These are phyloP conservation scores for Phoma sp. DNA, from an alignment of 2,329 filamentous ascomycete genomes.

Conservation along the genomic window DNA sequence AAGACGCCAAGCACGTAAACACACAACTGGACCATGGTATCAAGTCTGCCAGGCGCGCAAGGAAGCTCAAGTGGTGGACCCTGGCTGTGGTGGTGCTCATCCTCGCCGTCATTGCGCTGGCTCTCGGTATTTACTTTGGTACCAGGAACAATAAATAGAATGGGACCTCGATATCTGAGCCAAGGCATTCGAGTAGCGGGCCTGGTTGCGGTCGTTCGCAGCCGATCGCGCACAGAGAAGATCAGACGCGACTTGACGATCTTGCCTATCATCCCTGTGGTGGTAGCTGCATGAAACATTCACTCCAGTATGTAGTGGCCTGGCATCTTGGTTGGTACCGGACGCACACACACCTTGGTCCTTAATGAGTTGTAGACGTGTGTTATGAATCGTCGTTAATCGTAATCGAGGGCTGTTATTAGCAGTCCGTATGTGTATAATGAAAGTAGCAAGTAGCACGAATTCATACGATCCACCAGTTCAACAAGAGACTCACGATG, in stretches of 20 bases:
- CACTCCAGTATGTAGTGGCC: neutral
- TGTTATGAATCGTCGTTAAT: constrained; percentile 15
- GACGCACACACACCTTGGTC: neutral
- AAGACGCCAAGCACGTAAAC: constrained; percentile 74
- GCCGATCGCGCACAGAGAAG: neutral
- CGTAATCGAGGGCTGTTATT: constrained; percentile 14
- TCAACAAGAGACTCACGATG: neutral
- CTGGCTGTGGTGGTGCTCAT: constrained; percentile 64
- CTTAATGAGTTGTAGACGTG: constrained; percentile 11
- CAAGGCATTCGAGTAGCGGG: neutral
- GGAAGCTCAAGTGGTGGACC: constrained; percentile 85
- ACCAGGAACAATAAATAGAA: constrained; percentile 30
- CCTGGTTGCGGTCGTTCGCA: neutral
- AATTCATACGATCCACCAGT: constrained; percentile 5
- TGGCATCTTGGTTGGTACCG: constrained; percentile 1
- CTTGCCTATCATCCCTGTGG: neutral
- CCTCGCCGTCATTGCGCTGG: constrained; percentile 58
- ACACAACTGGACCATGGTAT: constrained; percentile 73
- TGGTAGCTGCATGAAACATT: neutral
- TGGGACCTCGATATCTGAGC: neutral
- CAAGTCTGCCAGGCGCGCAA: constrained; percentile 68
- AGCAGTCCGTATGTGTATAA: constrained; percentile 20
- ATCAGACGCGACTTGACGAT: neutral
- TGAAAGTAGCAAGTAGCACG: constrained; percentile 12
- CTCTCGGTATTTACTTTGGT: constrained; percentile 59